Evolutionary conservation across 2,329 filamentous ascomycete species (phyloP).

Genomic region (Fusarium humuli): DNA sequence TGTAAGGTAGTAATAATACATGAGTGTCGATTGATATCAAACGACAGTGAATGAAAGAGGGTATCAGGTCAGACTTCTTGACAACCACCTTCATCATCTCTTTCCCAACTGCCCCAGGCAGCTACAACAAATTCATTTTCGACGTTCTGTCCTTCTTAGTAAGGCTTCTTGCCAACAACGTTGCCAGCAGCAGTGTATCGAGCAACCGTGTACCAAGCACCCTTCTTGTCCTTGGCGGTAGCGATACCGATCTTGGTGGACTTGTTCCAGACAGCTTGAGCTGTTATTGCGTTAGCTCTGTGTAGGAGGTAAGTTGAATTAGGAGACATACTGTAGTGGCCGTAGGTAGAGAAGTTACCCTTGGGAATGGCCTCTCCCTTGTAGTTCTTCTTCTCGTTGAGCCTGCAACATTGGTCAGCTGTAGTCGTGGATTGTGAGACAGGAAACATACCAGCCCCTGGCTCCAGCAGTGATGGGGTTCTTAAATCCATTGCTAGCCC

Average conservation of each 20-base stretch:
- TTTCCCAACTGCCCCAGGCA: background rate
- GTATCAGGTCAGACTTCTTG: slow-evolving; percentile 15
- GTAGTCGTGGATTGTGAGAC: fast-evolving
- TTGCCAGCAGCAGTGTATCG: slow-evolving; percentile 52
- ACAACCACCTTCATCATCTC: background rate
- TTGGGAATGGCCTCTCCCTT: slow-evolving; percentile 37
- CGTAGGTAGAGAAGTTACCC: slow-evolving; percentile 42
- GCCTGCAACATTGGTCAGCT: slow-evolving; percentile 1
- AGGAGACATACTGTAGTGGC: slow-evolving; percentile 45
- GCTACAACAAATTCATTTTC: fast-evolving
- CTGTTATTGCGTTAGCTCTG: slow-evolving; percentile 3
- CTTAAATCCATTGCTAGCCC: slow-evolving; percentile 17
- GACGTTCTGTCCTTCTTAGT: slow-evolving; percentile 6
- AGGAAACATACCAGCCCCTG: slow-evolving; percentile 28
- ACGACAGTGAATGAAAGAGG: slow-evolving; percentile 18
- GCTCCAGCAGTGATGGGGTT: slow-evolving; percentile 32
- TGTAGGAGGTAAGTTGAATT: fast-evolving
- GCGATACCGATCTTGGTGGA: slow-evolving; percentile 51
- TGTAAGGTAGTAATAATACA: slow-evolving; percentile 27
- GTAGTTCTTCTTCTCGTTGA: slow-evolving; percentile 35
- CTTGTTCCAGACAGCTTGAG: slow-evolving; percentile 50
- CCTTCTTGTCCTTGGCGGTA: slow-evolving; percentile 42
- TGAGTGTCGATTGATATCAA: background rate
- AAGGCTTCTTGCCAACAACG: slow-evolving; percentile 46
- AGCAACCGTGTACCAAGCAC: slow-evolving; percentile 50